Base-by-base conservation (phyloP, 257 asterid species). In the Penstemon davidsonii region DNA sequence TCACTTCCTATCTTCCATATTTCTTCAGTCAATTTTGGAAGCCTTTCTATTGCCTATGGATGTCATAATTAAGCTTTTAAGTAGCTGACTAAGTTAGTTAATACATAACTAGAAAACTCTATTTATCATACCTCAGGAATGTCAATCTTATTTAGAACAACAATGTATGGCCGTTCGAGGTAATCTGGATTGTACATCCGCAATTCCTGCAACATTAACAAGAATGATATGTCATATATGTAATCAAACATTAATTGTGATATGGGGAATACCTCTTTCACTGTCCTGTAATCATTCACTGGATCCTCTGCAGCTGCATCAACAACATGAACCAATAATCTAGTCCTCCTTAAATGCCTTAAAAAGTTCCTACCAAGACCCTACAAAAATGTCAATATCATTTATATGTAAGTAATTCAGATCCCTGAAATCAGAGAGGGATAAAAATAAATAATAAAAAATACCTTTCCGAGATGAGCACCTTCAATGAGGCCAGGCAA, bases 401-500 rank as follows among this genome's bases (percentile, higher is more conserved):
- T 43, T 56, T 64, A n/a, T 72, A 38, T 61, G 18, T 25, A 12
- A 10, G 18, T 25, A 12, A 10, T 51, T 15, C 5, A 56, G 62
- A 64, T 3, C n/a, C 47, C 10, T 3, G 49, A 39, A 59, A 11
- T 12, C 5, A 58, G 12, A 59, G 33, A 49, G 62, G 49, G 53
- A 67, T 19, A 58, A 53, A 18, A 4, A 64, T 4, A 8, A 55
- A 25, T 25, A 25, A 2, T 25, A 25, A 25, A 25, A 25, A 40
- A 55, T 83, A 93, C 99, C 99, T 93, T 93, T 64, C 99, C 99
- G 11, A 93, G 79, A 84, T 90, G 99, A 74, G 99, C 99, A 68
- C 97, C 99, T 93, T 93, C 92, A 67, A 93, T 90, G 59, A 93
- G 97, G 56, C 99, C 99, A 63, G 99, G 99, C 74, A 93, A 81